Evolutionary conservation across 768 basidiomycete species (phyloP).

Genomic region (Boletus insuetus): DNA sequence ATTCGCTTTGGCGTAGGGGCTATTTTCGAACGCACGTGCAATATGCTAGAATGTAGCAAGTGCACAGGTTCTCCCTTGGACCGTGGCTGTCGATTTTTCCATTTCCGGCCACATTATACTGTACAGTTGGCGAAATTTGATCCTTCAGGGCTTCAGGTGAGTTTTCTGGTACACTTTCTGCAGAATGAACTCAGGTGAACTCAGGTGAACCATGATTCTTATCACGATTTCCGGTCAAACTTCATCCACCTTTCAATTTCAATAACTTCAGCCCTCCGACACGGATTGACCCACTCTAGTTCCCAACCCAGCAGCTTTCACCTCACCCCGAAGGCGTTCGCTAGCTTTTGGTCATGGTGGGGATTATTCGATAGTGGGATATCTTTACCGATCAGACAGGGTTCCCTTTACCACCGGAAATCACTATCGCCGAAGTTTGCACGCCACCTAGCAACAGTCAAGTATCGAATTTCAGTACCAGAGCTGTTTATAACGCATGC

Average conservation of each 20-base stretch:
- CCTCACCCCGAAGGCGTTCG: constrained; percentile 78
- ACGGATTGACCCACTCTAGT: constrained; percentile 18
- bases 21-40: constrained; percentile 77
- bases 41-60: constrained; percentile 53
- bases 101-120: constrained; percentile 77
- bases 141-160: constrained; percentile 47
- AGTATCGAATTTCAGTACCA: constrained; percentile 80
- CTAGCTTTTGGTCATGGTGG: constrained; percentile 95
- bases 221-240: constrained; percentile 85
- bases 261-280: constrained; percentile 59
- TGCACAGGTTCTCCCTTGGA: constrained; percentile 66
- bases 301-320: constrained; percentile 67
- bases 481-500: constrained; percentile 82
- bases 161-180: constrained; percentile 6
- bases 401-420: constrained; percentile 71
- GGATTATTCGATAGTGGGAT: constrained; percentile 74
- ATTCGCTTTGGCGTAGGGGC: constrained; percentile 86
- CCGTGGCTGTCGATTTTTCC: constrained; percentile 75
- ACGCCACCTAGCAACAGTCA: constrained; percentile 84
- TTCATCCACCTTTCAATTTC: constrained; percentile 92
- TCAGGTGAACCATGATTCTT: constrained; percentile 66
- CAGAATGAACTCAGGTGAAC: not conserved
- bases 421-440: constrained; percentile 83
- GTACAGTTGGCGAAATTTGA: constrained; percentile 57
- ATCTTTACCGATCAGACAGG: constrained; percentile 85